These are phyloP conservation scores for Pseudonitzschia pungens DNA, from an alignment of 108 stramenopile genomes.

Conservation along the genomic window DNA sequence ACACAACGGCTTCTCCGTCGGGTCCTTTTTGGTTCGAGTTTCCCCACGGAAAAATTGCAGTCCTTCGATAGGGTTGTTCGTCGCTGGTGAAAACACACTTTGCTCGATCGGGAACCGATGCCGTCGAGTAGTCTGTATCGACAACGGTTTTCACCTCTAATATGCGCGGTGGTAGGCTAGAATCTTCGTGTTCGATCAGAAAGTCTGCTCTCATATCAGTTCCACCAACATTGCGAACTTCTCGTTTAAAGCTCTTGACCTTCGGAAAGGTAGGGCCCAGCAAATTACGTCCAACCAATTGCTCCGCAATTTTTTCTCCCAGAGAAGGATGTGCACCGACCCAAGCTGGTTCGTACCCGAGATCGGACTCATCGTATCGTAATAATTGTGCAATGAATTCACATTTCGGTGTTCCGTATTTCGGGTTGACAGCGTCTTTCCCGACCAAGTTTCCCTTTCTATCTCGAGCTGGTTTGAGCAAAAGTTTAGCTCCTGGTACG, in stretches of 20 bases:
- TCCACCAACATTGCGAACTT: slow-evolving; percentile 43
- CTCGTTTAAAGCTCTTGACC: slow-evolving; percentile 27
- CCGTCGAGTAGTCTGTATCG: slow-evolving; percentile 49
- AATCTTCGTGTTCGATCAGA: slow-evolving; percentile 36
- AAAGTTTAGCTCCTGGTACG: slow-evolving; percentile 38
- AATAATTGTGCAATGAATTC: slow-evolving; percentile 53
- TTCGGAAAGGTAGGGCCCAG: slow-evolving; percentile 36
- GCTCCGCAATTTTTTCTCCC: slow-evolving; percentile 54
- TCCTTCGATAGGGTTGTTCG: slow-evolving; percentile 38
- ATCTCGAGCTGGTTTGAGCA: slow-evolving; percentile 43
- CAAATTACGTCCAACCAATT: slow-evolving; percentile 37
- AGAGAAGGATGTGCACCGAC: slow-evolving; percentile 65
- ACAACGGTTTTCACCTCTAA: slow-evolving; percentile 68
- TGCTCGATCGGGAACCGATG: slow-evolving; percentile 19
- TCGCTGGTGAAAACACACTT: slow-evolving; percentile 43
- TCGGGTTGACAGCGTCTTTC: slow-evolving; percentile 43
- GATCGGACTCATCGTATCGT: slow-evolving; percentile 43
- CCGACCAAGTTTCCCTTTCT: slow-evolving; percentile 53
- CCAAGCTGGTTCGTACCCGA: slow-evolving; percentile 43
- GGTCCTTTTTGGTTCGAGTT: slow-evolving; percentile 54
- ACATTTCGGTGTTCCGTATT: slow-evolving; percentile 59
- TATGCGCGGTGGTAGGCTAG: slow-evolving; percentile 28
- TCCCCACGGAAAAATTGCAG: slow-evolving; percentile 70
- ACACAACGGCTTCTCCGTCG: slow-evolving; percentile 62
- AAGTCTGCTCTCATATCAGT: slow-evolving; percentile 53